Evolutionary conservation across 176 grass and related monocot genomes (phyloP).

Genomic region (Carex kokanica): DNA sequence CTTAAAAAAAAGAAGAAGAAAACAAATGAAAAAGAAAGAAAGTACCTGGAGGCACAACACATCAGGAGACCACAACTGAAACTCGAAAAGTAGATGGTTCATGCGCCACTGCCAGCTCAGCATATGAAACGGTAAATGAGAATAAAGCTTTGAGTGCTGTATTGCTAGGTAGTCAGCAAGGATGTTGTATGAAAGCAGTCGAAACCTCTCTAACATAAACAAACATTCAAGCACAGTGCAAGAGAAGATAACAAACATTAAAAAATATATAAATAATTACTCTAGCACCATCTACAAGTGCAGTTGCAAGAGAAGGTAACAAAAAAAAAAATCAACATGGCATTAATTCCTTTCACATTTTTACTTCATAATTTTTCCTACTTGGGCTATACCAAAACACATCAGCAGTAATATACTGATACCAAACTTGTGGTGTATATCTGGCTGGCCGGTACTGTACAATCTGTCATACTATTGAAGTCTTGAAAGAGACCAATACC

Average conservation of each 20-base stretch:
- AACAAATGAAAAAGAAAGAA: not conserved
- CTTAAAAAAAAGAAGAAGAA: not conserved
- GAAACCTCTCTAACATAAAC: constrained; percentile 66
- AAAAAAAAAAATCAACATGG: not conserved
- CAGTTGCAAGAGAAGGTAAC: not conserved
- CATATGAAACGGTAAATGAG: constrained; percentile 38
- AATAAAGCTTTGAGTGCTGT: constrained; percentile 66
- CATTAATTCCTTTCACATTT: not conserved
- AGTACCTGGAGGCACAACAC: constrained; percentile 93
- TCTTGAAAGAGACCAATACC: not conserved
- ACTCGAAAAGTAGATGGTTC: constrained; percentile 60
- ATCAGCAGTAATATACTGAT: not conserved
- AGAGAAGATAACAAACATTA: not conserved
- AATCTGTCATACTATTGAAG: not conserved
- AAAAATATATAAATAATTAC: not conserved
- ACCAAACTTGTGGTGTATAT: not conserved
- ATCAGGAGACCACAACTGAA: constrained; percentile 73
- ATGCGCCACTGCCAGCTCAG: constrained; percentile 82
- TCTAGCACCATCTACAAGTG: not conserved
- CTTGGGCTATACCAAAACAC: not conserved
- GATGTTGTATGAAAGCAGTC: constrained; percentile 92
- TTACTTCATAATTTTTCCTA: not conserved
- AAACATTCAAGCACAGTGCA: constrained; percentile 27
- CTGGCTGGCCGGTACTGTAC: not conserved
- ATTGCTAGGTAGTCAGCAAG: constrained; percentile 89